These are phyloP conservation scores for Cylindrotheca closterium DNA, from an alignment of 108 stramenopile genomes.

Conservation along the genomic window DNA sequence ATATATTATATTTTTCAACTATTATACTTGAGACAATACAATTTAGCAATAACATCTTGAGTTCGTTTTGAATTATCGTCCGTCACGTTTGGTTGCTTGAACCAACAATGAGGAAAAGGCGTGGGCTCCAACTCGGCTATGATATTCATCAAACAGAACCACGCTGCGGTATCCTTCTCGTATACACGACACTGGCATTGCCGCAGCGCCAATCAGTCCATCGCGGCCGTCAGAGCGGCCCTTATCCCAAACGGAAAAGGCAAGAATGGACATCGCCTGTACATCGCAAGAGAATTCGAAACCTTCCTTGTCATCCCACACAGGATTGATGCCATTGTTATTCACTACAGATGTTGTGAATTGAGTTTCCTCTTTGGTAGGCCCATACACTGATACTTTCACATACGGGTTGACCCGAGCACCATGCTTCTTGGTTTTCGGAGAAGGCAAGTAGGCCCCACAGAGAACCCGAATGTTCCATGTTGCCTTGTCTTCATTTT, in stretches of 20 bases:
- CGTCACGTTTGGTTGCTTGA: conserved; percentile 4
- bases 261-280: conserved; percentile 71
- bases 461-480: conserved; percentile 69
- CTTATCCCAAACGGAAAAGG: conserved; percentile 70
- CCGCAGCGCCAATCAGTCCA: conserved; percentile 67
- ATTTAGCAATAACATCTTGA: background rate
- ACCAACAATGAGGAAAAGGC: conserved; percentile 73
- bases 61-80: too few species aligned
- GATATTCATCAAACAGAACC: conserved; percentile 63
- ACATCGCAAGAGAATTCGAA: conserved; percentile 53
- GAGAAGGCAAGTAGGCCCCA: conserved; percentile 71
- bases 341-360: conserved; percentile 55
- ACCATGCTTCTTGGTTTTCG: conserved; percentile 14
- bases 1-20: too few species aligned
- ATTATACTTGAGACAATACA: too few species aligned
- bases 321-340: conserved; percentile 92
- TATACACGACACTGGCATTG: conserved; percentile 67
- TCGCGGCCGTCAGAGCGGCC: conserved; percentile 48
- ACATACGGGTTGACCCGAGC: conserved; percentile 60
- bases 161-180: conserved; percentile 79
- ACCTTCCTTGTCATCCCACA: conserved; percentile 73
- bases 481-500: conserved; percentile 31
- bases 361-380: conserved; percentile 38
- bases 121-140: conserved; percentile 64
- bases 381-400: conserved; percentile 64